Evolutionary conservation across 257 asterid genomes (phyloP).

Genomic region (Ilex asprella): DNA sequence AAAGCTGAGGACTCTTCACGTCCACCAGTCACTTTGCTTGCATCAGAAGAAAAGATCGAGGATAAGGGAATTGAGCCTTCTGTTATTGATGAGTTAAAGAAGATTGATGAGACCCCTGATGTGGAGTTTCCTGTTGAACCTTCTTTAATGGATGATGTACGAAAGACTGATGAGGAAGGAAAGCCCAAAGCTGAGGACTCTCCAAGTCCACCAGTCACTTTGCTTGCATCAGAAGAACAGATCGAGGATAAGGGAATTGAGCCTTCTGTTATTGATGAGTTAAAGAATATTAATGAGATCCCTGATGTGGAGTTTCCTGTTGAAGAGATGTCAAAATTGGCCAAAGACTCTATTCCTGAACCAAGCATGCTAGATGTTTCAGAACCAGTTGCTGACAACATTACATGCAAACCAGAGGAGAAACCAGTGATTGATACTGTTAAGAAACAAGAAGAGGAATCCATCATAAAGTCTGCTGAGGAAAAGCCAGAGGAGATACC

Average conservation of each 20-base stretch:
- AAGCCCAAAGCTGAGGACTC: too few species aligned
- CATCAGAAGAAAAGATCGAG: conserved; percentile 10
- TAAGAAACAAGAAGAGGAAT: conserved; percentile 16
- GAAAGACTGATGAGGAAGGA: too few species aligned
- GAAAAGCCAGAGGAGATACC: conserved; percentile 25
- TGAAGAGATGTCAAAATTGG: conserved; percentile 7
- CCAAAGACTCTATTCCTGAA: conserved; percentile 18
- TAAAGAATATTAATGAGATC: conserved; percentile 24
- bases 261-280: conserved; percentile 18
- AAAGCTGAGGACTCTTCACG: neutral
- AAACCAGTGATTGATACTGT: conserved; percentile 10
- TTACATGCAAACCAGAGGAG: conserved; percentile 17
- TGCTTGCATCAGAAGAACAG: conserved; percentile 1
- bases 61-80: conserved; percentile 38
- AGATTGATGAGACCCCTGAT: conserved; percentile 24
- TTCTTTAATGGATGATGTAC: too few species aligned
- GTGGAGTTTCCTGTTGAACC: neutral
- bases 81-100: conserved; percentile 16
- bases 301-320: conserved; percentile 14
- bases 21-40: too few species aligned
- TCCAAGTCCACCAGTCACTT: too few species aligned
- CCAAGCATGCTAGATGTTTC: neutral
- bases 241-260: conserved; percentile 33
- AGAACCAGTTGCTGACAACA: conserved; percentile 11
- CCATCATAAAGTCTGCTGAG: conserved; percentile 12